phyloP scores from a whole-genome alignment of 1,139 yeast species.

The Scheffersomyces segobiensis region DNA sequence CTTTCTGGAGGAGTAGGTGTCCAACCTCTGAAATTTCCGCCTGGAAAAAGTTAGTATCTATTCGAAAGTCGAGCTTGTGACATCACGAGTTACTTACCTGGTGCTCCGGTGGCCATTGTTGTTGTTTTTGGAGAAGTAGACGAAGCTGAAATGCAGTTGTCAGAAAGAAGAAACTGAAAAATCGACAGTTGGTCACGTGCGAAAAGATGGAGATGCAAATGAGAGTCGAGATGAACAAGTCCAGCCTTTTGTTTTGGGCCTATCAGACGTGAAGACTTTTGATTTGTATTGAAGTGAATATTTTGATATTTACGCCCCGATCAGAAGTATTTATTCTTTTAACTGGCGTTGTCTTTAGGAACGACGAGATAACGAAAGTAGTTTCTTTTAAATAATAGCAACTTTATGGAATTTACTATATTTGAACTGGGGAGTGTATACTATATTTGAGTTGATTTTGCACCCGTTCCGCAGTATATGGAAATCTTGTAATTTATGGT shows the following conservation, averaged over 20 bases:
- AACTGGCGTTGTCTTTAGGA: not conserved
- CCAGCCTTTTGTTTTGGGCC: too few relatives aligned
- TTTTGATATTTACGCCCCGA: not conserved
- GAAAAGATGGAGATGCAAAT: not conserved
- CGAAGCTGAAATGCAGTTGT: not conserved
- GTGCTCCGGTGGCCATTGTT: constrained; percentile 19
- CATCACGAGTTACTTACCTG: constrained; percentile 9
- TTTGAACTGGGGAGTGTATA: not conserved
- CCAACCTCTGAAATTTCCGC: constrained; percentile 52
- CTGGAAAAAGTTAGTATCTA: constrained; percentile 23
- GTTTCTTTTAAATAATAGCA: not conserved
- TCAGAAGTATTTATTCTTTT: not conserved
- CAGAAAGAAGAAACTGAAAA: not conserved
- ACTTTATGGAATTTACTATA: not conserved
- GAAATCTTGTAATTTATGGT: too few relatives aligned
- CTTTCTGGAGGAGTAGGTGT: constrained; percentile 94
- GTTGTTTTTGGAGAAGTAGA: not conserved
- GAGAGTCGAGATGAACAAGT: not conserved
- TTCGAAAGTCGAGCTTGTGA: not conserved
- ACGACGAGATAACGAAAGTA: not conserved
- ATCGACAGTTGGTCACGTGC: not conserved
- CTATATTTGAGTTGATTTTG: not conserved
- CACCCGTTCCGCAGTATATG: not conserved
- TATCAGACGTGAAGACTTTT: not conserved
- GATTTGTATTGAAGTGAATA: not conserved